These are phyloP conservation scores for Candida mesenterica DNA, from an alignment of 1,139 yeast species.

Conservation along the genomic window DNA sequence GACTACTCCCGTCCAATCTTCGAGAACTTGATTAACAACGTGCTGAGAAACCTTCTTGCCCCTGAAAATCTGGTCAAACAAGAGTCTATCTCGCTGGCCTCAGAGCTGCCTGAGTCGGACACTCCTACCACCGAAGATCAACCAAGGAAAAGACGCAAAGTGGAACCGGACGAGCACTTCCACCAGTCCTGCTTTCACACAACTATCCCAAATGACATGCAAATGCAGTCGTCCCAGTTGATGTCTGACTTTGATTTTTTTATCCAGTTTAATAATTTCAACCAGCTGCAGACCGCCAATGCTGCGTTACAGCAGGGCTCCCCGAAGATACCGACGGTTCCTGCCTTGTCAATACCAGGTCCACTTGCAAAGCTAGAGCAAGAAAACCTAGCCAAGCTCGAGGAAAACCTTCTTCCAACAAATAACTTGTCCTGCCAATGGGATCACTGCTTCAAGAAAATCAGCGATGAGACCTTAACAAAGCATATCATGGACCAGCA, in stretches of 20 bases:
- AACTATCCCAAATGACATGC: conserved; percentile 30
- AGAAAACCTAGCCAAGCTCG: not conserved
- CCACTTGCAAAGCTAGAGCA: not conserved
- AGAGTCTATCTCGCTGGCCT: conserved; percentile 6
- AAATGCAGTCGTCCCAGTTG: conserved; percentile 13
- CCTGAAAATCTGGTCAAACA: conserved; percentile 10
- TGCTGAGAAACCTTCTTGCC: conserved; percentile 23
- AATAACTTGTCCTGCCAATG: conserved; percentile 45
- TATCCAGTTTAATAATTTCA: conserved; percentile 41
- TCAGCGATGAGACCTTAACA: conserved; percentile 46
- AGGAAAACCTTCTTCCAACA: not conserved
- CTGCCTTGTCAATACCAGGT: not conserved
- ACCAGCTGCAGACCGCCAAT: conserved; percentile 11
- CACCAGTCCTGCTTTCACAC: conserved; percentile 51
- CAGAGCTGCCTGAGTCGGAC: not conserved
- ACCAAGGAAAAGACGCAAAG: conserved; percentile 12
- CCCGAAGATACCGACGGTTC: not conserved
- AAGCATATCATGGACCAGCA: conserved; percentile 61
- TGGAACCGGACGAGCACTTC: conserved; percentile 23
- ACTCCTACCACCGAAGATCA: not conserved
- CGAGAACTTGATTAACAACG: conserved; percentile 36
- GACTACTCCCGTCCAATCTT: conserved; percentile 24
- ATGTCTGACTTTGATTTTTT: conserved; percentile 44
- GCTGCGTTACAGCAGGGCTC: not conserved
- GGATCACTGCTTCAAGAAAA: conserved; percentile 49